Evolutionary conservation across 257 asterid species (phyloP), one percentile per base, ranked within the genome.

Genomic region (Solanum corneliomulleri): DNA sequence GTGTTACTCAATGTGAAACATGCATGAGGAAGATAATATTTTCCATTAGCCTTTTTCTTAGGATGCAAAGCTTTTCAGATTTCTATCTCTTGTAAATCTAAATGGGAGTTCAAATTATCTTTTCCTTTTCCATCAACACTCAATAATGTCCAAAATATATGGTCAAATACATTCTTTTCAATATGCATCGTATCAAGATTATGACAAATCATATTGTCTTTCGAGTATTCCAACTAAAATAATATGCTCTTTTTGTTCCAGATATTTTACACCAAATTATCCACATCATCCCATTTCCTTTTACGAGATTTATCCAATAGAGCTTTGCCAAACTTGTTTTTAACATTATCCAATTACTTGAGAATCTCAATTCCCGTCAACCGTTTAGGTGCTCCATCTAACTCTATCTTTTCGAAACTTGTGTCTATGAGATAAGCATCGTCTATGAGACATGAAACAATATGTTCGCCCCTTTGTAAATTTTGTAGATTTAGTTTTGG

Each of bases 191-290:
- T 4, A 13, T 85, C 89, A 37, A 87, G 74, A 80, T 84, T 74
- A 18, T 87, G 91, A 2, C 47, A 76, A 11, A 83, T 12, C 18
- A 58, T 6, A 6, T 69, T 76, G 1, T 69, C 37, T 29, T 35
- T 39, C 89, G 81, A 74, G 84, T 74, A 90, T 2, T 87, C 84
- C 27, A 90, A 39, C n/a, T 88, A 52, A 75, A 86, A 86, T 29
- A 88, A 82, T 2, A 86, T 82, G 14, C 81, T 88, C 9, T 16
- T 42, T 33, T 86, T 90, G 7, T 86, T 87, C 85, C 82, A 89
- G 35, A 52, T 83, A 41, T 18, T 35, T 37, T 25, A 14, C 42
- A 21, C 6, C n/a, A 44, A 21, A 37, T 37, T 7, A 11, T 27
- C 76, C 44, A 31, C 21, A n/a, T 68, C 37, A 7, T 6, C 83